Evolutionary conservation across 176 grass and related monocot genomes (phyloP).

Genomic region (Aegilops speltoides): DNA sequence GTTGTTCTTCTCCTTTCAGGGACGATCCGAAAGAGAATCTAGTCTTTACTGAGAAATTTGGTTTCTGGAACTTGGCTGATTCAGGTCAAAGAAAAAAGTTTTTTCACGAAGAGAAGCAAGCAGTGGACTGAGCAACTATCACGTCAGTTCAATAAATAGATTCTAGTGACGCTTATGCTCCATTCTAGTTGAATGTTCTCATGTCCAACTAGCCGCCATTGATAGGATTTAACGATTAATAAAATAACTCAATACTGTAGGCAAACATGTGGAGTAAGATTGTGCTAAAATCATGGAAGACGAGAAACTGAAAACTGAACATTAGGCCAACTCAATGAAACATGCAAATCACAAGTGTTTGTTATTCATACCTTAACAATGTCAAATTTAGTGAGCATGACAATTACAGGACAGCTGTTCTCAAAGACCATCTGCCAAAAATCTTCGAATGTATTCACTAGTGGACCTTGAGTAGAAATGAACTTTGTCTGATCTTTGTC

Average conservation of each 20-base stretch:
- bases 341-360: neutral
- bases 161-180: neutral
- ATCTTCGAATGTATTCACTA: slow-evolving; percentile 68
- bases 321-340: slow-evolving; percentile 17
- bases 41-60: neutral
- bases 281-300: neutral
- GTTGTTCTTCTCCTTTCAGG: neutral
- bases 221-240: neutral
- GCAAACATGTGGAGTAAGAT: neutral
- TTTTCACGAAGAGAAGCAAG: neutral
- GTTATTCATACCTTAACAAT: slow-evolving; percentile 49
- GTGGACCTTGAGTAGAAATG: slow-evolving; percentile 91
- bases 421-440: slow-evolving; percentile 98
- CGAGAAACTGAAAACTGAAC: neutral
- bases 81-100: neutral
- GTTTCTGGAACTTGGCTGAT: neutral
- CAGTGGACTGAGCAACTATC: neutral
- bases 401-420: slow-evolving; percentile 75
- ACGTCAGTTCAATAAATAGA: neutral
- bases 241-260: neutral
- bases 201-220: neutral
- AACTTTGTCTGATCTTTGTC: slow-evolving; percentile 44
- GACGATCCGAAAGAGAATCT: neutral
- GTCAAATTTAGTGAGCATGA: slow-evolving; percentile 88
- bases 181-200: neutral